Percentiles rank a stretch among this genome's conserved stretches.
Evolutionary conservation across 164 flowering plant species (phyloP).

Genomic region (Stephania japonica): DNA sequence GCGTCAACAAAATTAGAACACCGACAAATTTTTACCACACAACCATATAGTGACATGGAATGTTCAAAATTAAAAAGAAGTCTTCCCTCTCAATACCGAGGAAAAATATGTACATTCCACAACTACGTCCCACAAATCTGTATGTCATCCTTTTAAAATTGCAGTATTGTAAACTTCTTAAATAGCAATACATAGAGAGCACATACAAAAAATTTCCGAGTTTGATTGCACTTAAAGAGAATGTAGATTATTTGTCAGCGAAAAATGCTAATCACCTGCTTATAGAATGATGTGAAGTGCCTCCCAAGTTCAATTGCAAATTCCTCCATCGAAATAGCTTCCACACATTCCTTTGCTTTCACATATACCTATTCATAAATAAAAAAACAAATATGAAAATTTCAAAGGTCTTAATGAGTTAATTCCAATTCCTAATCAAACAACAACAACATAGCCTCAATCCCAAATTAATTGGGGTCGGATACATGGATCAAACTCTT

Average conservation of each 20-base stretch:
- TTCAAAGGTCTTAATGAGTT: background rate
- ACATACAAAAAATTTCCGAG: background rate
- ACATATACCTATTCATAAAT: conserved; percentile 64
- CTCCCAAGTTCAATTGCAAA: conserved; percentile 79
- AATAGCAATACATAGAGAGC: background rate
- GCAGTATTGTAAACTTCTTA: background rate
- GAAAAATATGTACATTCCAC: no score
- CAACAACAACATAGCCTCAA: no score
- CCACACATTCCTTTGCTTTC: conserved; percentile 84
- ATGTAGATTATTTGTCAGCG: background rate
- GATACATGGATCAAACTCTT: no score
- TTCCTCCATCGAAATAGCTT: conserved; percentile 66
- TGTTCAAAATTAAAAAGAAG: no score
- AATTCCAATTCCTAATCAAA: background rate
- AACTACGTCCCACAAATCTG: background rate
- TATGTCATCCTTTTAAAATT: background rate
- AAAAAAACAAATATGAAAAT: background rate
- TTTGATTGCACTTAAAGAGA: background rate
- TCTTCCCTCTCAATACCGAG: no score
- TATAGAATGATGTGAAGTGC: conserved; percentile 77
- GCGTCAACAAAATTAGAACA: no score
- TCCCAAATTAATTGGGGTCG: no score
- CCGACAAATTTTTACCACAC: no score
- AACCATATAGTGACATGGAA: no score
- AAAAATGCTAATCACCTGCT: conserved; percentile 36